Evolutionary conservation across 140 eudicot genomes (phyloP), one percentile per base, ranked within the genome.

Genomic region (Bidens hawaiensis): DNA sequence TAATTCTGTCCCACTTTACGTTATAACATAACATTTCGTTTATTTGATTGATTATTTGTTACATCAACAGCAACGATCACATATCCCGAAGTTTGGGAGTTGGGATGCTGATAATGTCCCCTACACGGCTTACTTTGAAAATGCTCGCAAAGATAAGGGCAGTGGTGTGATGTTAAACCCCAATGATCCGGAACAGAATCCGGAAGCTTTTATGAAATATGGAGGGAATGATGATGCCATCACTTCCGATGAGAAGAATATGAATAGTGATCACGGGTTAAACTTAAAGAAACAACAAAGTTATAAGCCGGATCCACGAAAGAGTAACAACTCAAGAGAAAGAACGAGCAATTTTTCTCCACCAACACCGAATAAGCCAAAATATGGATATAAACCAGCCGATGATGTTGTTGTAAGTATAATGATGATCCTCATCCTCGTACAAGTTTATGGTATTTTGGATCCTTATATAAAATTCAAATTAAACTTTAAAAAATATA

Each of bases 61-160:
- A 49, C 57, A 51, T 3, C 34, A 68, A 75, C 76, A 81, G 51
- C 87, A 83, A 34, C 64, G 57, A 55, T 75, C 93, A 15, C 91
- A 87, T 65, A 80, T 87, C 51, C 95, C 95, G 0, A 87, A 81
- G 63, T 87, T 87, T 62, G 95, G 95, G 26, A 81, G 84, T 22
- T 87, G 95, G 93, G 93, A 84, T 16, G 83, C 75, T 18, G 95
- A 87, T 47, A 83, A 87, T 55, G 85, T 87, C 27, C 95, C 93
- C 5, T 87, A 83, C 75, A 81, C 95, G 1, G 88, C 86, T 25
- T 81, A 75, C 71, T 87, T 87, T 54, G 93, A 87, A 51, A 83
- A 70, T 50, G 93, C 95, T 0, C 80, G 95, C 12, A 83, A 74
- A 67, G 85, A 81, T 27, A 83, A 79, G 68, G 77, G 78, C 53